Percentiles rank a stretch among this genome's conserved stretches.
Evolutionary conservation across 306 rosid genomes (phyloP).

Genomic region (Mimosa bimucronata): DNA sequence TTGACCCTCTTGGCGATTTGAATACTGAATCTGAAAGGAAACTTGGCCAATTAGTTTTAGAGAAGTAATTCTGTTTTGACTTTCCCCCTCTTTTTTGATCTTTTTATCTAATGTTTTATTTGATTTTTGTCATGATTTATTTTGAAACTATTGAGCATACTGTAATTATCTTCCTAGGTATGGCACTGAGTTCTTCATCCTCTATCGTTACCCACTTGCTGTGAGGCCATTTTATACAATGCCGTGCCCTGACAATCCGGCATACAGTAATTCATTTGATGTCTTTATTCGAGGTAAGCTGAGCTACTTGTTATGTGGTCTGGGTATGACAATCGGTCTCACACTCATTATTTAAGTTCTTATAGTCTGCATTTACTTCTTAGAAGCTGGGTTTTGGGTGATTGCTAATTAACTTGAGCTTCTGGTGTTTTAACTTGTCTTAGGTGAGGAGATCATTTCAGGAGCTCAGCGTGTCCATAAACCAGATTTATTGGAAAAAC

Average conservation of each 20-base stretch:
- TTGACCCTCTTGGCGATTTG: constrained; percentile 90
- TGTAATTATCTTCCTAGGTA: constrained; percentile 54
- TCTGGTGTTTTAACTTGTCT: constrained; percentile 11
- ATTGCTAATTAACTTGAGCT: constrained; percentile 33
- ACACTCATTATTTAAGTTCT: background rate
- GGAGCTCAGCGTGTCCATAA: constrained; percentile 94
- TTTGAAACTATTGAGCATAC: background rate
- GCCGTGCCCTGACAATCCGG: constrained; percentile 84
- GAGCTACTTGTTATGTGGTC: constrained; percentile 1
- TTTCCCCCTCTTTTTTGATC: background rate
- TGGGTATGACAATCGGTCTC: constrained; percentile 5
- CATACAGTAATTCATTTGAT: constrained; percentile 89
- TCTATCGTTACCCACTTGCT: constrained; percentile 85
- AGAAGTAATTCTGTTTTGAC: constrained; percentile 60
- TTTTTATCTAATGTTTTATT: background rate
- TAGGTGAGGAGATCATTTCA: constrained; percentile 97
- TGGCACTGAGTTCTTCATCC: constrained; percentile 91
- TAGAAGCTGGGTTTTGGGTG: background rate
- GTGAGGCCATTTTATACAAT: constrained; percentile 94
- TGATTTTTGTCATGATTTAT: constrained; percentile 3
- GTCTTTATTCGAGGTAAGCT: constrained; percentile 90
- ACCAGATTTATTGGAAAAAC: constrained; percentile 72
- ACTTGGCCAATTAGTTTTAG: constrained; percentile 77
- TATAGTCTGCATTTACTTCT: background rate
- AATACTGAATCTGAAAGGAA: constrained; percentile 89